phyloP scores from a whole-genome alignment of 2,329 filamentous ascomycete genomes.

The Neodidymelliopsis sp. region DNA sequence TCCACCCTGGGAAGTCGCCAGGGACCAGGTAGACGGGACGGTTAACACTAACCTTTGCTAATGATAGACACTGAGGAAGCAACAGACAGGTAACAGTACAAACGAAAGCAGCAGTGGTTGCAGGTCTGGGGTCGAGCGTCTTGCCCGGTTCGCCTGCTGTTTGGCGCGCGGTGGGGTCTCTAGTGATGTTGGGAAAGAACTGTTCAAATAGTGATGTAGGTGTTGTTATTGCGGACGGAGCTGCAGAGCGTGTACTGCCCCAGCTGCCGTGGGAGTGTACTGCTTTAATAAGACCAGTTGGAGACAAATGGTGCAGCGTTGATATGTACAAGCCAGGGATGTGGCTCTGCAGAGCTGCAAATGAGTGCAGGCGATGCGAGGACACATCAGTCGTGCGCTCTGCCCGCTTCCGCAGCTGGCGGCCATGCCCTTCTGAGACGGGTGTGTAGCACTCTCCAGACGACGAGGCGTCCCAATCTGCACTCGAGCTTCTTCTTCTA shows the following conservation, averaged over 20 bases:
- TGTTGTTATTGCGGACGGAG: conserved; percentile 25
- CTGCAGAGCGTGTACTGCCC: conserved; percentile 36
- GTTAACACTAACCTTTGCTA: conserved; percentile 35
- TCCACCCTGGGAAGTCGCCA: conserved; percentile 26
- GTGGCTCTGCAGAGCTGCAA: conserved; percentile 30
- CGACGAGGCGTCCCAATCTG: conserved; percentile 35
- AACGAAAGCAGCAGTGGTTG: conserved; percentile 12
- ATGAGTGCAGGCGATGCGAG: conserved; percentile 34
- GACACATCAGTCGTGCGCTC: conserved; percentile 43
- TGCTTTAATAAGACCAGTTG: conserved; percentile 40
- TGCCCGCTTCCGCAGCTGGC: conserved; percentile 34
- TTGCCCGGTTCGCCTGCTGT: conserved; percentile 12
- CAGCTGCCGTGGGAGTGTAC: conserved; percentile 32
- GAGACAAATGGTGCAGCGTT: conserved; percentile 28
- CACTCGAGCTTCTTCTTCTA: conserved; percentile 34
- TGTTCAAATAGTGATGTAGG: conserved; percentile 47
- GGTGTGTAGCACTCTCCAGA: conserved; percentile 35
- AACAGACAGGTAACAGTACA: conserved; percentile 22
- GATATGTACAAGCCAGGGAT: conserved; percentile 37
- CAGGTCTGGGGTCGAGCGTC: conserved; percentile 11
- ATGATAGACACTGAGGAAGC: conserved; percentile 17
- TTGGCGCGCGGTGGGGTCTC: conserved; percentile 13
- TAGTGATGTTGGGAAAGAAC: conserved; percentile 45
- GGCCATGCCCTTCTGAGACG: conserved; percentile 41
- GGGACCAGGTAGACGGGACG: conserved; percentile 10